Evolutionary conservation across 768 basidiomycete genomes (phyloP), one percentile per base, ranked within the genome.

Genomic region (Cystoderma amianthinum): DNA sequence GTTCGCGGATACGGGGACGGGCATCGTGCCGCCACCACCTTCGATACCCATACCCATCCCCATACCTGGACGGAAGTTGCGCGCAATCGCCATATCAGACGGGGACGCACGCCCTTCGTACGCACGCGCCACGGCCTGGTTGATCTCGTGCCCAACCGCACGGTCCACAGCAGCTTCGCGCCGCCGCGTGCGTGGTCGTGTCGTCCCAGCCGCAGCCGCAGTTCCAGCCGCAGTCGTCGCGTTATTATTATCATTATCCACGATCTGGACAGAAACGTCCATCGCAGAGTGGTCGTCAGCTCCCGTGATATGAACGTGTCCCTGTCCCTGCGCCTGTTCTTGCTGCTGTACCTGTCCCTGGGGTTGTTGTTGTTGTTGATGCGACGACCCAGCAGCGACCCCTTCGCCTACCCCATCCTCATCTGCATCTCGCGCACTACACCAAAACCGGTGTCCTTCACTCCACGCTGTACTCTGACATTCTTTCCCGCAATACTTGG

Each of bases 401-500:
- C 7, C 25, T n/a, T 60, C 54, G 2, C 45, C 54, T 7, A 48
- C 30, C 11, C 41, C 52, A 37, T 73, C 72, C 3, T 74, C 75
- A 32, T 76, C 72, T 3, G 59, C 68, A 24, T 74, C 74, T 49
- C 68, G 72, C 9, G 79, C 84, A 45, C 78, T 83, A 54, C 89
- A 94, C 92, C 92, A 94, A 56, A 94, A 97, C 42, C 94, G 70
- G 59, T 97, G 94, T 0, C 95, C 94, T 52, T 94, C 92, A 48
- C 85, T 86, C 94, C 93, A 97, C 1, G 94, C 95, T 13, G 83
- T 87, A 49, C 87, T 91, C 67, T 96, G 94, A 55, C 94, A 98
- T 51, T 93, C 88, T 61, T 97, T 97, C 18, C 91, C 91, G 54
- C 96, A 98, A 59, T 98, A 99, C 61, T 99, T 99, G 7, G 95